phyloP scores from a whole-genome alignment of 1,284 basidiomycete genomes.

The Prillingera fragicola region DNA sequence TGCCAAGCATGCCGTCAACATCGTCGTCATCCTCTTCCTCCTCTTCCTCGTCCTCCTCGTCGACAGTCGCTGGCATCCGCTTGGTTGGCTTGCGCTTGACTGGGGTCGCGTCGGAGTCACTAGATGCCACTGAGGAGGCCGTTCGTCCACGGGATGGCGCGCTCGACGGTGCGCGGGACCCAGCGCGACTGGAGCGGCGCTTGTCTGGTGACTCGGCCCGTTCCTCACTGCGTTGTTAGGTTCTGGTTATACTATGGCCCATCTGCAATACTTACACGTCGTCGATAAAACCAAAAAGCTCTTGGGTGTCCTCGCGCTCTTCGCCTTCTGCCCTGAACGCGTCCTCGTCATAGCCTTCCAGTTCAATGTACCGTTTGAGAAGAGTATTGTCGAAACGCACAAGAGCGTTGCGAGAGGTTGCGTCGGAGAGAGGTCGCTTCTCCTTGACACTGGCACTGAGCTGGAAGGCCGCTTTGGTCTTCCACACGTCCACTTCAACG shows the following conservation, averaged over 20 bases:
- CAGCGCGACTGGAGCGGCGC: conserved; percentile 6
- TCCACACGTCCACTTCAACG: conserved; percentile 56
- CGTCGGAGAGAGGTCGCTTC: conserved; percentile 69
- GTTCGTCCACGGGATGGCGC: conserved; percentile 1
- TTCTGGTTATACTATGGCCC: background rate
- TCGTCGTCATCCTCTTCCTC: conserved; percentile 15
- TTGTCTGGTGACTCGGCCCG: conserved; percentile 8
- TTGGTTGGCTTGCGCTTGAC: conserved; percentile 1
- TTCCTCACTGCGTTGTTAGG: conserved; percentile 6
- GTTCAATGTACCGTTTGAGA: conserved; percentile 57
- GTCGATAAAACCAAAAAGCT: conserved; percentile 43
- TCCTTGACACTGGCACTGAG: conserved; percentile 57
- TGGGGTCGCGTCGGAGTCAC: conserved; percentile 15
- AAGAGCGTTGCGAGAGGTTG: conserved; percentile 64
- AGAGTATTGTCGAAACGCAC: conserved; percentile 60
- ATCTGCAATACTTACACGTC: conserved; percentile 35
- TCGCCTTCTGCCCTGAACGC: conserved; percentile 41
- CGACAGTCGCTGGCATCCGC: conserved; percentile 5
- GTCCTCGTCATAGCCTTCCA: conserved; percentile 64
- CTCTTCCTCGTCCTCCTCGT: conserved; percentile 17
- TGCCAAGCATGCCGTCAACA: conserved; percentile 23
- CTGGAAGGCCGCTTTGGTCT: conserved; percentile 60
- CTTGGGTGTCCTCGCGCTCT: conserved; percentile 24
- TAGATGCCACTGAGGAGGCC: background rate
- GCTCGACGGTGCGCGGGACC: conserved; percentile 4